phyloP scores from a whole-genome alignment of 495 filamentous ascomycete genomes.

The Penicillium soppii region DNA sequence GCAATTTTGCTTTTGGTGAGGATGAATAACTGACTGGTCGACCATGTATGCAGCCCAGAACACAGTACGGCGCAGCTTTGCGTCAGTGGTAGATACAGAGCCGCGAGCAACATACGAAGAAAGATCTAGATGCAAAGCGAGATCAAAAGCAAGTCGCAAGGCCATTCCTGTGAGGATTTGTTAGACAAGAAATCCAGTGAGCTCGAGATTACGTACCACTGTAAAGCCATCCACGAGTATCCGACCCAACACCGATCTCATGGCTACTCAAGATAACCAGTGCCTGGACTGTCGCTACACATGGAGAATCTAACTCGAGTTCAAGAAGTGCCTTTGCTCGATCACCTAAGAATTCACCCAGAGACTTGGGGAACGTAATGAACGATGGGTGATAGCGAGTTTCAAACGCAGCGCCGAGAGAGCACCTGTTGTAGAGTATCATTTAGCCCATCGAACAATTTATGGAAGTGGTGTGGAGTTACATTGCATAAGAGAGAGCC shows the following conservation, averaged over 20 bases:
- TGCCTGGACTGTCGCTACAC: constrained; percentile 34
- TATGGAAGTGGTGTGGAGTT: neutral
- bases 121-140: constrained; percentile 38
- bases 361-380: constrained; percentile 26
- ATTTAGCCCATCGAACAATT: neutral
- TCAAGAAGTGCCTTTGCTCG: constrained; percentile 33
- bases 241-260: constrained; percentile 25
- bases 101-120: constrained; percentile 24
- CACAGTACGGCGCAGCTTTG: constrained; percentile 22
- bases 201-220: constrained; percentile 23
- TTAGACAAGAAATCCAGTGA: neutral
- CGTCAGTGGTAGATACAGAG: constrained; percentile 19
- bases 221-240: constrained; percentile 40
- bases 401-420: constrained; percentile 29
- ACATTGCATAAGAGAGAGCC: constrained; percentile 36
- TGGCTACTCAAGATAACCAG: constrained; percentile 33
- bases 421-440: constrained; percentile 21
- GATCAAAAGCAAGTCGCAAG: constrained; percentile 33
- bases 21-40: constrained; percentile 29
- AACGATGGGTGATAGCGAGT: constrained; percentile 24
- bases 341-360: constrained; percentile 32
- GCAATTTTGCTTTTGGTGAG: too few relatives aligned
- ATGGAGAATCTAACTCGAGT: constrained; percentile 33
- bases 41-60: constrained; percentile 38
- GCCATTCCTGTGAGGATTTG: constrained; percentile 30